Evolutionary conservation across 2,329 filamentous ascomycete species (phyloP), one percentile per base, ranked within the genome.

Genomic region (Fragosphaeria purpurea): DNA sequence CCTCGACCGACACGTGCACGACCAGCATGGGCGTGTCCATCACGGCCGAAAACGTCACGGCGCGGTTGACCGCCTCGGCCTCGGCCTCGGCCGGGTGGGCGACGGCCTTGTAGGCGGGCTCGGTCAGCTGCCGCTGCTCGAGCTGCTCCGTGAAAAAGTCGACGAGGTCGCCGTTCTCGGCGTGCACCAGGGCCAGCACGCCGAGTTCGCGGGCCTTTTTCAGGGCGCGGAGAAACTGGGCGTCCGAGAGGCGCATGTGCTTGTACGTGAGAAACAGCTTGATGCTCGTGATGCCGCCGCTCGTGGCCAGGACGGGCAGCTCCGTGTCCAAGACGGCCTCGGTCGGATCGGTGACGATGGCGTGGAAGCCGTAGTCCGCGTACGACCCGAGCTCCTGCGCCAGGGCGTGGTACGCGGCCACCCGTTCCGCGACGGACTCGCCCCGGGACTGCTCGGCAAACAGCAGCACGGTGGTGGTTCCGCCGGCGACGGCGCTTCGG

Each of bases 321-420:
- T 62, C 53, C 7, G 63, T 52, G 2, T 64, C 63, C 12, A 71
- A 51, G 0, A 63, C 56, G n/a, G 38, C 31, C 0, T 62, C 56
- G 0, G 63, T 70, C 0, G 73, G 72, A 48, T 74, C 72, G 0
- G 72, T 69, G 33, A 75, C 62, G 49, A 76, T 71, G 44, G 74
- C 63, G 53, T 80, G 76, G 56, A 78, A 76, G 3, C 72, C 70
- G 55, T 80, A 80, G 60, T 80, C 77, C 53, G 72, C 73, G 57
- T 77, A 79, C 40, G 64, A 78, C 12, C 50, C 50, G 56, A 68
- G 85, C 13, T 80, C 79, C 0, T 70, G 70, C 40, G 73, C 82
- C 13, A 79, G 88, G 38, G 78, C 83, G 56, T 80, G 79, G 57
- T 88, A 87, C 59, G 83, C 84, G 47, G 70, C 77, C 47, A 80